phyloP scores from a whole-genome alignment of 805 yeast genomes.

The Candida broadrunensis region DNA sequence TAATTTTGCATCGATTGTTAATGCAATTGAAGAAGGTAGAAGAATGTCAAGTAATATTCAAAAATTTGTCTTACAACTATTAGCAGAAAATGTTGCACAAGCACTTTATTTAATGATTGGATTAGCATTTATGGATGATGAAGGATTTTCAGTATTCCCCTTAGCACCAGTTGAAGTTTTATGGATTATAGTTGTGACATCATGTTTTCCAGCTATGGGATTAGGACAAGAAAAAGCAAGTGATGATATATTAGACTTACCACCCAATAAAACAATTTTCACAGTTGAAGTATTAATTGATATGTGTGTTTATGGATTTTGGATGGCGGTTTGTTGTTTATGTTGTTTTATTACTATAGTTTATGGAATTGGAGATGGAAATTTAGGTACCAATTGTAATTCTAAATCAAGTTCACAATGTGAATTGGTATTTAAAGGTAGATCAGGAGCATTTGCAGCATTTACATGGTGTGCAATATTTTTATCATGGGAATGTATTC shows the following conservation, averaged over 20 bases:
- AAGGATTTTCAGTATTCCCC: constrained; percentile 75
- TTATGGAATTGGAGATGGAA: constrained; percentile 65
- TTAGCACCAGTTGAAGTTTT: constrained; percentile 46
- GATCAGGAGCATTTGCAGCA: constrained; percentile 74
- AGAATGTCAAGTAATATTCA: constrained; percentile 33
- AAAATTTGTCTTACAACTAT: constrained; percentile 30
- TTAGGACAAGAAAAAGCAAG: constrained; percentile 56
- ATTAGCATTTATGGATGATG: constrained; percentile 61
- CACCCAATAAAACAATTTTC: constrained; percentile 65
- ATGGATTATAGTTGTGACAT: constrained; percentile 33
- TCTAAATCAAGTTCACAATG: constrained; percentile 46
- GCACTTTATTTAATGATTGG: constrained; percentile 68
- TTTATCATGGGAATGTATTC: constrained; percentile 83
- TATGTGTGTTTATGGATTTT: constrained; percentile 68
- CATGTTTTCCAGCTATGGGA: constrained; percentile 38
- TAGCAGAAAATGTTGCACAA: constrained; percentile 46
- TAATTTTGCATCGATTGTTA: constrained; percentile 86
- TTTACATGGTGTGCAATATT: constrained; percentile 86
- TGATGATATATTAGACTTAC: constrained; percentile 59
- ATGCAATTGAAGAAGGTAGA: constrained; percentile 54
- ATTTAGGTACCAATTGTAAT: constrained; percentile 67
- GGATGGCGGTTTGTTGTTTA: constrained; percentile 72
- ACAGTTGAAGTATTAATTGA: constrained; percentile 67
- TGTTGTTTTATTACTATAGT: constrained; percentile 61
- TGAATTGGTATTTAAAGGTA: constrained; percentile 63